Conservation (phyloP, 73 alveolate species). For the Durusdinium trenchii region DNA sequence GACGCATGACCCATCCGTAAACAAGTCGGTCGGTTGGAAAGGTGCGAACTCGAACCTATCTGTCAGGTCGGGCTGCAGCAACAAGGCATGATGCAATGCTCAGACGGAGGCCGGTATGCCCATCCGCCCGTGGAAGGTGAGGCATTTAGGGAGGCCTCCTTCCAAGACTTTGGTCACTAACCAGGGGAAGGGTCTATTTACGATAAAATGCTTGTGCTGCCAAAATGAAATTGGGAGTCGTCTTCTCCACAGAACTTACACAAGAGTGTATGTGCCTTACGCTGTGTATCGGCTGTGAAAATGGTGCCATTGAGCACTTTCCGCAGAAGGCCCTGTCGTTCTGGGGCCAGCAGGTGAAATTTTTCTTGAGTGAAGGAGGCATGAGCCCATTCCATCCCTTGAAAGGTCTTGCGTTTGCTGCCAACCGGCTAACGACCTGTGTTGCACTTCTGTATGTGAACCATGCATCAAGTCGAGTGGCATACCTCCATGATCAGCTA, state of each 20-base stretch:
- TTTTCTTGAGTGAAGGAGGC: no score
- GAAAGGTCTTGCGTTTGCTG: background rate
- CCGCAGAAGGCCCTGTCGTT: no score
- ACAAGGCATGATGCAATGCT: background rate
- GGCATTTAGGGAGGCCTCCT: background rate
- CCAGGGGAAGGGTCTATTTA: background rate
- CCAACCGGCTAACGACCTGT: background rate
- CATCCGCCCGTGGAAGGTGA: background rate
- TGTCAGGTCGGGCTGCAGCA: background rate
- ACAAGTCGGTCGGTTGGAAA: background rate
- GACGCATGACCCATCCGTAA: background rate
- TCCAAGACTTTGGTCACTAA: background rate
- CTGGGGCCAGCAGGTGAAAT: no score
- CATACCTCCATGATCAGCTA: background rate
- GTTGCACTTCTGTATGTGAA: background rate
- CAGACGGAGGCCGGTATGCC: background rate
- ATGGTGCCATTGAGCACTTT: no score
- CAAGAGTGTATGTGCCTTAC: no score
- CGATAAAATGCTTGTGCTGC: background rate
- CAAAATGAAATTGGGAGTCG: no score
- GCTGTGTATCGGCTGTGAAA: no score
- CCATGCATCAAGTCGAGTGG: background rate
- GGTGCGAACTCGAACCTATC: background rate
- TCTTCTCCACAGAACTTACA: no score
- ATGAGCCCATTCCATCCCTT: background rate